These are phyloP conservation scores for Tricholoma flavovirens DNA, from an alignment of 768 basidiomycete genomes.

Conservation along the genomic window DNA sequence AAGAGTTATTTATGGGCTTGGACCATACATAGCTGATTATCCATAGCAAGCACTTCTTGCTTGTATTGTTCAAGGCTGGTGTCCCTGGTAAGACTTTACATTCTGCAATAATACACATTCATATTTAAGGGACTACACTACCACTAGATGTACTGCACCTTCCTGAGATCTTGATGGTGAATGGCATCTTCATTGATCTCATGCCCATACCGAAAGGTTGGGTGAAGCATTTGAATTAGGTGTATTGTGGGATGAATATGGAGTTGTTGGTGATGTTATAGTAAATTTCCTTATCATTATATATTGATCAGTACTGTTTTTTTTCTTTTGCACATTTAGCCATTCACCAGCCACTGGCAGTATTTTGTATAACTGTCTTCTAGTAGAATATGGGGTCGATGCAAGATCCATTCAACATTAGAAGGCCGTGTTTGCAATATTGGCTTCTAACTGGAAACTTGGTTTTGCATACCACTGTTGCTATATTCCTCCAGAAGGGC, in stretches of 20 bases:
- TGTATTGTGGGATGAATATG: background rate
- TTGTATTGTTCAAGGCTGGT: conserved; percentile 30
- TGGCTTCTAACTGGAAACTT: too few relatives aligned
- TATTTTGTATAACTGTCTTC: too few relatives aligned
- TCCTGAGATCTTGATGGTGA: background rate
- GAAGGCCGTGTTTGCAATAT: too few relatives aligned
- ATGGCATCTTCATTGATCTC: background rate
- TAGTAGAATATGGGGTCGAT: too few relatives aligned
- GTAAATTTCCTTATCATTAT: background rate
- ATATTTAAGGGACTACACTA: background rate
- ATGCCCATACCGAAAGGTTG: background rate
- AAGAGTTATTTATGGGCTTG: conserved; percentile 16
- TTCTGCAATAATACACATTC: background rate
- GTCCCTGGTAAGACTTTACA: conserved; percentile 1
- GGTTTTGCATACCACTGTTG: too few relatives aligned
- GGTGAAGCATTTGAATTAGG: background rate
- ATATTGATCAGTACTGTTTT: background rate
- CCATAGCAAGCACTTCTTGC: conserved; percentile 28
- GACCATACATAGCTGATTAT: conserved; percentile 24
- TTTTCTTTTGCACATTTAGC: background rate
- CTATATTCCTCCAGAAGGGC: too few relatives aligned
- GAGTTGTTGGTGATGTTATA: conserved; percentile 1
- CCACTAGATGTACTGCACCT: background rate
- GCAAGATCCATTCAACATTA: too few relatives aligned
- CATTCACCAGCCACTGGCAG: background rate